Base-by-base conservation (phyloP, 2,329 filamentous ascomycete species). In the Aspergillus ibericus region DNA sequence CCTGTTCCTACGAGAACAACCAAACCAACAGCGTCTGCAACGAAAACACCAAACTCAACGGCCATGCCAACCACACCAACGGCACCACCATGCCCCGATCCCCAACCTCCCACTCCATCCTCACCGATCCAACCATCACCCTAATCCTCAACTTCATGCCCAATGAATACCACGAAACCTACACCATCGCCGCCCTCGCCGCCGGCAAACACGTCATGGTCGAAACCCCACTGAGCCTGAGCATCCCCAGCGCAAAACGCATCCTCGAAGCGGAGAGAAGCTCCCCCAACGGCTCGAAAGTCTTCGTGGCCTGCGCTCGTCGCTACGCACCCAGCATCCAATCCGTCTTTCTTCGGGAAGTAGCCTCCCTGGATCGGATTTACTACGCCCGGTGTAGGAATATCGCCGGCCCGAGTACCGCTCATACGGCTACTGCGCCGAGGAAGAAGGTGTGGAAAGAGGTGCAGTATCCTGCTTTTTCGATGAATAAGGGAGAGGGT, bases 251-350 rank as follows among this genome's bases (percentile, higher is more conserved):
- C 48, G 72, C 80, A 0, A 70, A 80, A 25, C 67, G 72, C 0
- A 80, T 88, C 20, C 71, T 81, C 29, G 78, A 74, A 0, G 84
- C 84, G 0, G 81, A 86, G 66, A 69, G 71, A 16, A 64, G 59
- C 1, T 77, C 78, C 0, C 57, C 60, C 29, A 68, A 72, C 2
- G 79, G 77, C 0, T 74, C 72, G 4, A 76, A 70, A 29, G 77
- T 86, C 1, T 84, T 88, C 65, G 83, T 88, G 0, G 85, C 84
- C 1, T 85, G 83, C 56, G 86, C 85, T 78, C 76, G 86, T 18
- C 78, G 85, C n/a, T 86, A 87, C 64, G 85, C 86, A 0, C 72
- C 81, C 0, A 78, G 80, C 0, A 87, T 87, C 61, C 70, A 77
- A 0, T 77, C 83, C 22, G 80, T 82, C 0, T 78, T 87, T 40